Evolutionary conservation across 805 yeast genomes (phyloP).

Genomic region (Wickerhamomyces bovis): DNA sequence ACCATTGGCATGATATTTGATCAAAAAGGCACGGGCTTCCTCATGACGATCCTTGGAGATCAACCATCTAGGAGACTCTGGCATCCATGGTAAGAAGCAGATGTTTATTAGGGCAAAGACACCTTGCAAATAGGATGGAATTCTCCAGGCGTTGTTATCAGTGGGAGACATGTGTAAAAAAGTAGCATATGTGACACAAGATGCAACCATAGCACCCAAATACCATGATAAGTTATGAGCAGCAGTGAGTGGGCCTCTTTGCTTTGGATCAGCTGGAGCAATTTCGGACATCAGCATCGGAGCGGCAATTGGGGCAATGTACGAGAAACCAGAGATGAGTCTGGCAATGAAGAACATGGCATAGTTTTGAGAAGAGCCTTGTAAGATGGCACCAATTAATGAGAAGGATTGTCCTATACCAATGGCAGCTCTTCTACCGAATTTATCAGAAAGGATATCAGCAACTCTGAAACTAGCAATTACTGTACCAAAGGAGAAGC

Average conservation of each 20-base stretch:
- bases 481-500: slow-evolving; percentile 32
- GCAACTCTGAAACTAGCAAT: slow-evolving; percentile 34
- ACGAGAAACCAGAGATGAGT: slow-evolving; percentile 44
- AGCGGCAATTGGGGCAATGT: slow-evolving; percentile 36
- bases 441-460: slow-evolving; percentile 29
- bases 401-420: slow-evolving; percentile 17
- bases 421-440: slow-evolving; percentile 32
- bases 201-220: slow-evolving; percentile 47
- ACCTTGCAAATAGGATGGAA: slow-evolving; percentile 49
- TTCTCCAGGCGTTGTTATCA: slow-evolving; percentile 42
- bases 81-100: slow-evolving; percentile 32
- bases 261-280: slow-evolving; percentile 35
- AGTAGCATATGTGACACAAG: slow-evolving; percentile 46
- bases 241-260: slow-evolving; percentile 35
- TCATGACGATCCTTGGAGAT: slow-evolving; percentile 35
- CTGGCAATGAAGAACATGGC: slow-evolving; percentile 26
- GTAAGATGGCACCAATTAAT: slow-evolving; percentile 24
- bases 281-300: slow-evolving; percentile 51
- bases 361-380: slow-evolving; percentile 25
- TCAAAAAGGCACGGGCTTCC: slow-evolving; percentile 37
- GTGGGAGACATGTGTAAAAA: slow-evolving; percentile 18
- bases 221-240: slow-evolving; percentile 48
- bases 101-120: slow-evolving; percentile 39
- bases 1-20: slow-evolving; percentile 34
- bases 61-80: slow-evolving; percentile 45